A percentile compares a stretch with the other conserved stretches of the same genome.
Evolutionary conservation across 768 basidiomycete species (phyloP).

Genomic region (Tricholoma bakamatsutake): DNA sequence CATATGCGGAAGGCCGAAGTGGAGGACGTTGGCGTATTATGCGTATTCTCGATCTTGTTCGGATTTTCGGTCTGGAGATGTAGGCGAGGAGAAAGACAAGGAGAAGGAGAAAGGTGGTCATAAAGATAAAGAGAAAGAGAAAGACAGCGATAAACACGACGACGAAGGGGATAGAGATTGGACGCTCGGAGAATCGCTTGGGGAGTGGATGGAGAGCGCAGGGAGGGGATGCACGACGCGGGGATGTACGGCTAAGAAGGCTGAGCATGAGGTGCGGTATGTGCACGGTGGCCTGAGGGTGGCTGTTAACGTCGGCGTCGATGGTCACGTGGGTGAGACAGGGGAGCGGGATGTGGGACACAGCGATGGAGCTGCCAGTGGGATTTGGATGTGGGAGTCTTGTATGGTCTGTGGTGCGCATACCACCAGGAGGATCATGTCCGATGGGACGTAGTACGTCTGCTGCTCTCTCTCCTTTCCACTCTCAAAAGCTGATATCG

Average conservation of each 20-base stretch:
- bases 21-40: constrained; percentile 49
- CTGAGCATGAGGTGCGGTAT: constrained; percentile 41
- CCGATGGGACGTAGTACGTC: constrained; percentile 49
- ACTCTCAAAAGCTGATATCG: too few relatives aligned
- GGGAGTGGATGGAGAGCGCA: constrained; percentile 23
- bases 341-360: constrained; percentile 7
- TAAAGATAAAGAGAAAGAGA: constrained; percentile 5
- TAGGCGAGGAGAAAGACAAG: constrained; percentile 23
- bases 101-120: constrained; percentile 12
- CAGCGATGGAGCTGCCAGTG: background rate
- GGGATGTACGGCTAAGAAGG: constrained; percentile 28
- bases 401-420: constrained; percentile 42
- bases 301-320: constrained; percentile 22
- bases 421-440: constrained; percentile 31
- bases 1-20: constrained; percentile 41
- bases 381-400: constrained; percentile 40
- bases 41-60: constrained; percentile 23
- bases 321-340: constrained; percentile 31
- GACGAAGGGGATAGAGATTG: constrained; percentile 22
- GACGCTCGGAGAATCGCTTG: constrained; percentile 39
- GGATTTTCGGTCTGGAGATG: constrained; percentile 39
- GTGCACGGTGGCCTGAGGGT: constrained; percentile 33
- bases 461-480: background rate
- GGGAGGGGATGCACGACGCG: constrained; percentile 30
- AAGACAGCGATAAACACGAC: constrained; percentile 15